These are phyloP conservation scores for Kodamaea hsintzibuensis DNA, from an alignment of 805 yeast species.

Conservation along the genomic window DNA sequence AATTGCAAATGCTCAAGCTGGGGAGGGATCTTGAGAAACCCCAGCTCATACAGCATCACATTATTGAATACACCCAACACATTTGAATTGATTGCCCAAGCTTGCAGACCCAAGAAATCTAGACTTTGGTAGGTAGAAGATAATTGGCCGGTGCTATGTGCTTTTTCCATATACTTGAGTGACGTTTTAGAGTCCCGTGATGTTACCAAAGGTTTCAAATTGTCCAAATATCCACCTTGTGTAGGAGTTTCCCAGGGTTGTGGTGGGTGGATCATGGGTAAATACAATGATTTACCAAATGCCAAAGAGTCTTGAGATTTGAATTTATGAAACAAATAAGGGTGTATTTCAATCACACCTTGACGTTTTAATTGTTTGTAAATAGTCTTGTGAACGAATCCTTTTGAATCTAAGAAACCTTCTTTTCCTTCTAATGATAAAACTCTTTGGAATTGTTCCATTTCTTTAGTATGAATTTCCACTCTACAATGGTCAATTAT, in stretches of 20 bases:
- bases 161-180: slow-evolving; percentile 22
- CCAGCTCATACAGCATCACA: slow-evolving; percentile 18
- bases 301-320: slow-evolving; percentile 12
- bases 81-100: slow-evolving; percentile 38
- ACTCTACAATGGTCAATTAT: slow-evolving; percentile 17
- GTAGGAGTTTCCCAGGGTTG: slow-evolving; percentile 33
- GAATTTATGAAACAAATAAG: slow-evolving; percentile 19
- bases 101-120: slow-evolving; percentile 26
- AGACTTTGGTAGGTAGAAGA: slow-evolving; percentile 29
- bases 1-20: neutral
- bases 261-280: slow-evolving; percentile 45
- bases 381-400: slow-evolving; percentile 1
- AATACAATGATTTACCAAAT: slow-evolving; percentile 15
- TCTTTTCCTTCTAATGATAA: neutral
- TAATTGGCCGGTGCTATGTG: slow-evolving; percentile 34
- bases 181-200: slow-evolving; percentile 17
- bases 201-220: slow-evolving; percentile 25
- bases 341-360: slow-evolving; percentile 27
- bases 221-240: slow-evolving; percentile 36
- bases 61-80: slow-evolving; percentile 24
- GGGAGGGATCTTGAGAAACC: slow-evolving; percentile 26
- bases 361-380: neutral
- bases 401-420: neutral
- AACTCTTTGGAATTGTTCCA: slow-evolving; percentile 5
- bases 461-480: slow-evolving; percentile 2